Evolutionary conservation across 495 filamentous ascomycete genomes (phyloP), one percentile per base, ranked within the genome.

Genomic region (Penicillium subrubescens): DNA sequence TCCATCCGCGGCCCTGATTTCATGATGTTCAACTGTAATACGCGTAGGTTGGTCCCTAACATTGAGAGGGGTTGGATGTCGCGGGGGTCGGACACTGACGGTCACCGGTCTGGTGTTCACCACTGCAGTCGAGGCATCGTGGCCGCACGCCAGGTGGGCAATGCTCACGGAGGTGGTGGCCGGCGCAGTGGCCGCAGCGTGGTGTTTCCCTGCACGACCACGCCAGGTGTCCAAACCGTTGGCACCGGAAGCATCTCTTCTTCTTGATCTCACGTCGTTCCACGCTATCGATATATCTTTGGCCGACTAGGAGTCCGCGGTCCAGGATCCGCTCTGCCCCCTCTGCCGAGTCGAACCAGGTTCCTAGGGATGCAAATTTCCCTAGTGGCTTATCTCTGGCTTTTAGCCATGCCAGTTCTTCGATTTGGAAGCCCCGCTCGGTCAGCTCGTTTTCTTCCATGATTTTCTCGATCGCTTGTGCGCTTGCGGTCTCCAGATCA

Each of bases 11-110:
- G 37, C 57, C 62, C 61, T 0, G 67, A 73, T 66, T 74, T 71
- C 67, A 62, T 65, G 2, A 70, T 76, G 50, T 76, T 76, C 63
- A 74, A 53, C 65, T 76, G 59, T 65, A 76, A 61, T 37, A 75
- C 19, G 19, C 60, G 62, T 17, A 76, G 68, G 56, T 71, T 76
- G 57, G 5, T 61, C 57, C 60, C 59, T 62, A 68, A 64, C 58
- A 76, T 71, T 63, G 23, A 19, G 12, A n/a, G 60, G 35, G 39
- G 44, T 59, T 2, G 62, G 51, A 34, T 54, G 60, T 12, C 65
- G 33, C 10, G 62, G 68, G 0, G 39, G 60, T 61, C 14, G 57
- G 44, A n/a, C 62, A 75, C 23, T 44, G 60, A 46, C 56, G 46
- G 54, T 73, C 66, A 19, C 68, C 57, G 15, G 64, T 73, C 17